phyloP scores from a whole-genome alignment of 805 yeast species.

The Metschnikowia dekortorum region DNA sequence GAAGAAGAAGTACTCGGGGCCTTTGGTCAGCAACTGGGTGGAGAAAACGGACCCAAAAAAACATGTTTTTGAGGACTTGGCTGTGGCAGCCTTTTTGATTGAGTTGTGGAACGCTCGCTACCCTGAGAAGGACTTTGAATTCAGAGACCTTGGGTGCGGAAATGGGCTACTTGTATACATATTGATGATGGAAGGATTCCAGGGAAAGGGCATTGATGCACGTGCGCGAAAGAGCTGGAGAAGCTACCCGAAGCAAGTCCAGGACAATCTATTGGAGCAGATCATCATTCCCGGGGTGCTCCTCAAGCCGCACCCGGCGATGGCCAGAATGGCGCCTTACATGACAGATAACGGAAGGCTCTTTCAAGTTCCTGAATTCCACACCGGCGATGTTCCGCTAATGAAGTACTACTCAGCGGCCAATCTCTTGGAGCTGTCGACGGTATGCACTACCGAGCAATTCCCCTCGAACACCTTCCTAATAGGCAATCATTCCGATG shows the following conservation, averaged over 20 bases:
- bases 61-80: conserved; percentile 94
- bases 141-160: conserved; percentile 92
- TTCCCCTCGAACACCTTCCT: conserved; percentile 71
- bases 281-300: conserved; percentile 76
- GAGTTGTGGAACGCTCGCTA: conserved; percentile 66
- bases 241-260: conserved; percentile 64
- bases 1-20: conserved; percentile 76
- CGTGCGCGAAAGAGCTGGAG: conserved; percentile 86
- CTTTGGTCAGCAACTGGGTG: conserved; percentile 77
- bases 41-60: conserved; percentile 93
- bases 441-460: conserved; percentile 55
- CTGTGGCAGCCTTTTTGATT: conserved; percentile 89
- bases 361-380: conserved; percentile 47
- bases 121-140: conserved; percentile 53
- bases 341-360: conserved; percentile 57
- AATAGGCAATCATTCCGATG: conserved; percentile 95
- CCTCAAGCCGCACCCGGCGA: conserved; percentile 65
- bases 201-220: conserved; percentile 86
- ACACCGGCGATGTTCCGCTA: conserved; percentile 31
- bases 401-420: conserved; percentile 54
- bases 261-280: conserved; percentile 59
- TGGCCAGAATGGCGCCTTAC: conserved; percentile 49
- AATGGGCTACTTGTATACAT: conserved; percentile 83
- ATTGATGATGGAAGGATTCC: conserved; percentile 70
- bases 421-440: conserved; percentile 45